Percentiles rank a stretch among this genome's conserved stretches.
phyloP scores from a whole-genome alignment of 1,284 basidiomycete genomes.

The Sanghuangporus weigelae region DNA sequence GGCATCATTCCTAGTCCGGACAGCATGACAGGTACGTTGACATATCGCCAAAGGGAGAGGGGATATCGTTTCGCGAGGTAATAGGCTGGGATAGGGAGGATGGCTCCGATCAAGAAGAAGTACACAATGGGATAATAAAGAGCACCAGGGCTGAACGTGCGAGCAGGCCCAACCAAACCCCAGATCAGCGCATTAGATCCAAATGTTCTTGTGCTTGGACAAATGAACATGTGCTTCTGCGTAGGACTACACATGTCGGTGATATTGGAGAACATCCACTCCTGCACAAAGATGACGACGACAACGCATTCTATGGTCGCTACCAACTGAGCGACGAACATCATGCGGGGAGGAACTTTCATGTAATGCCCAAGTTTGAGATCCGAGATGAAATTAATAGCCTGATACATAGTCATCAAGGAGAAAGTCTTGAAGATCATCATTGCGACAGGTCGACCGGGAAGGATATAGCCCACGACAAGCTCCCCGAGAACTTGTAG shows the following conservation, averaged over 20 bases:
- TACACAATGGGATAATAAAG: constrained; percentile 56
- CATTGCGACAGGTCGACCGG: constrained; percentile 73
- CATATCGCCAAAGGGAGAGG: constrained; percentile 68
- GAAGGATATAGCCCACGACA: constrained; percentile 71
- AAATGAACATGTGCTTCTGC: constrained; percentile 61
- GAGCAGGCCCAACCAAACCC: constrained; percentile 72
- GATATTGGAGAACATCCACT: constrained; percentile 71
- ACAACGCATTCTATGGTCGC: constrained; percentile 58
- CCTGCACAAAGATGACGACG: constrained; percentile 57
- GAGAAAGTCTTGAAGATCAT: constrained; percentile 78
- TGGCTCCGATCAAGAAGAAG: constrained; percentile 73
- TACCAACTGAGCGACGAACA: constrained; percentile 64
- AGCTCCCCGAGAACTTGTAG: constrained; percentile 73
- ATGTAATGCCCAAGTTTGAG: constrained; percentile 75
- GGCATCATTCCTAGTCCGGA: constrained; percentile 61
- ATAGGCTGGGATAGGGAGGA: constrained; percentile 77
- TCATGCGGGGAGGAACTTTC: constrained; percentile 68
- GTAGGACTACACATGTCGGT: constrained; percentile 60
- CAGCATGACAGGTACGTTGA: constrained; percentile 76
- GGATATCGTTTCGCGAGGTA: constrained; percentile 74
- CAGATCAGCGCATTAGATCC: constrained; percentile 71
- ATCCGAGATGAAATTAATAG: constrained; percentile 53
- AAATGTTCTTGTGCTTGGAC: constrained; percentile 61
- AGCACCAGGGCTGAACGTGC: constrained; percentile 63
- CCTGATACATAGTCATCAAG: constrained; percentile 58